phyloP scores from a whole-genome alignment of 202 grass and related monocot genomes.

The Musa balbisiana region DNA sequence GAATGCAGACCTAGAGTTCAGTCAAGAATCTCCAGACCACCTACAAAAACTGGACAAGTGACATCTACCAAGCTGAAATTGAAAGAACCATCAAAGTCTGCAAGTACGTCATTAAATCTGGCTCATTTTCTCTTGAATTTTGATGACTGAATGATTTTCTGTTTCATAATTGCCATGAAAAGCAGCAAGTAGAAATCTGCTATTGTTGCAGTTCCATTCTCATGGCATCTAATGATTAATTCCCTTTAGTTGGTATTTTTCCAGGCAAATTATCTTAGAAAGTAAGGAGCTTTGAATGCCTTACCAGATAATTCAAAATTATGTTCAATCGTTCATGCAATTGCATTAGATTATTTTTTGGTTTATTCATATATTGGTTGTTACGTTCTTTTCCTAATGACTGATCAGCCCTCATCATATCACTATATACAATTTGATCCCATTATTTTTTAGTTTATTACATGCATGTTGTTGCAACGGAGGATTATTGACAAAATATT shows the following conservation, averaged over 20 bases:
- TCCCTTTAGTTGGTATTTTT: background rate
- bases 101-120: background rate
- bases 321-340: no score
- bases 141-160: no score
- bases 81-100: conserved; percentile 12
- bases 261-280: no score
- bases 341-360: background rate
- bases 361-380: no score
- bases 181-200: background rate
- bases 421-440: no score
- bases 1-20: conserved; percentile 44
- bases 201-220: background rate
- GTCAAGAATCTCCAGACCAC: conserved; percentile 39
- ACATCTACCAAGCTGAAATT: background rate
- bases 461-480: no score
- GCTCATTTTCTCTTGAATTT: background rate
- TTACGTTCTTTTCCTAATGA: no score
- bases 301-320: no score
- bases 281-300: no score
- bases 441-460: no score
- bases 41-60: conserved; percentile 24
- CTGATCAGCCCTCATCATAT: background rate
- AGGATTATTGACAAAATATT: no score
- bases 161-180: no score
- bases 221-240: background rate